These are phyloP conservation scores for Apiotrichum gamsii DNA, from an alignment of 1,284 basidiomycete genomes.

Conservation along the genomic window DNA sequence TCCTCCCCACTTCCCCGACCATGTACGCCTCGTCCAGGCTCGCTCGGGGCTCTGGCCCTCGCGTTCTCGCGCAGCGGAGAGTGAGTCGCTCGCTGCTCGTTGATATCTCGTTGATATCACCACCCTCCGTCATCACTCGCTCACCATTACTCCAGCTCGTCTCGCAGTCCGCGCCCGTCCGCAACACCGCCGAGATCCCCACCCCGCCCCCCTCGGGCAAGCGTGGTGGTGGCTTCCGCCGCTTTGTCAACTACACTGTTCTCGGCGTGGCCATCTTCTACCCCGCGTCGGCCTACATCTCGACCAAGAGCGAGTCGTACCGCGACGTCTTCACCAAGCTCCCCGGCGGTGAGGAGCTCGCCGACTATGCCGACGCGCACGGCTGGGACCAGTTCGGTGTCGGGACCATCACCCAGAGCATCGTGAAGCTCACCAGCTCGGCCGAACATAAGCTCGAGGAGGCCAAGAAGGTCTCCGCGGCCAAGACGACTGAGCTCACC, in stretches of 20 bases:
- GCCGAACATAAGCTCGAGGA: conserved; percentile 20
- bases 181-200: conserved; percentile 18
- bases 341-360: conserved; percentile 60
- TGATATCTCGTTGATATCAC: background rate
- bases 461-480: conserved; percentile 44
- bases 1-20: background rate
- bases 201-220: conserved; percentile 9
- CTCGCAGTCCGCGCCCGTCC: conserved; percentile 23
- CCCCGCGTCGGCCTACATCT: conserved; percentile 46
- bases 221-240: conserved; percentile 31
- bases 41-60: conserved; percentile 23
- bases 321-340: conserved; percentile 53
- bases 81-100: conserved; percentile 20
- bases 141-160: conserved; percentile 20
- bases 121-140: too few relatives aligned
- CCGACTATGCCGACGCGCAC: conserved; percentile 72
- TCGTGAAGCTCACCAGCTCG: conserved; percentile 44
- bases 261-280: conserved; percentile 48
- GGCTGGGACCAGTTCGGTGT: conserved; percentile 58
- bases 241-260: conserved; percentile 46
- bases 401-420: conserved; percentile 57
- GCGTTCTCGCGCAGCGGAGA: conserved; percentile 29
- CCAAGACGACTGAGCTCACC: conserved; percentile 41
- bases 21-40: conserved; percentile 36
- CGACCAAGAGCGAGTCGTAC: conserved; percentile 48